These are phyloP conservation scores for Ceratobasidium sp. DNA, from an alignment of 1,284 basidiomycete species.

Conservation along the genomic window DNA sequence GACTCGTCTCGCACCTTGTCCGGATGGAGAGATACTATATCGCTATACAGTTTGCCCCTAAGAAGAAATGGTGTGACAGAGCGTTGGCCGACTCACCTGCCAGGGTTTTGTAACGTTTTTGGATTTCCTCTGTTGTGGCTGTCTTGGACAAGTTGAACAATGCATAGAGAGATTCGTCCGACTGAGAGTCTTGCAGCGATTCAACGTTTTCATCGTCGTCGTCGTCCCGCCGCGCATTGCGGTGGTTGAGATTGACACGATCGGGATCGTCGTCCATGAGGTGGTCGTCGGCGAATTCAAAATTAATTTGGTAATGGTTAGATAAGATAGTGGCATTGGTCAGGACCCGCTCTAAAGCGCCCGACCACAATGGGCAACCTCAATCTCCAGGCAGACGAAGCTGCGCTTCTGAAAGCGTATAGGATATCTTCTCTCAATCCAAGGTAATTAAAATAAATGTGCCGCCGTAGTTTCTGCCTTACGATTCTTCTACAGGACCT, in stretches of 20 bases:
- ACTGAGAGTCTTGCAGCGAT: not conserved
- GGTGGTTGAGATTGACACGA: slow-evolving; percentile 20
- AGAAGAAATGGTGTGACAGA: not conserved
- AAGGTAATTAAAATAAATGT: slow-evolving; percentile 56
- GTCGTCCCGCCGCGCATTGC: slow-evolving; percentile 14
- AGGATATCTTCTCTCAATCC: slow-evolving; percentile 72
- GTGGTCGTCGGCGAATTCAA: slow-evolving; percentile 9
- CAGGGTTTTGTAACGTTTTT: slow-evolving; percentile 72
- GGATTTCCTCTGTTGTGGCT: slow-evolving; percentile 71
- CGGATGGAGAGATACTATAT: slow-evolving; percentile 74
- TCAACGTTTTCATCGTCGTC: not conserved
- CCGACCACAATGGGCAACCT: slow-evolving; percentile 57
- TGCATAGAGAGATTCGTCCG: slow-evolving; percentile 47
- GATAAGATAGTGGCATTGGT: slow-evolving; percentile 10
- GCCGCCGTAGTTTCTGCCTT: not conserved
- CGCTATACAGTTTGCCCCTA: slow-evolving; percentile 10
- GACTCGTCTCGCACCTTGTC: slow-evolving; percentile 76
- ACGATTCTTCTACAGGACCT: slow-evolving; percentile 59
- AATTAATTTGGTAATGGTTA: slow-evolving; percentile 16
- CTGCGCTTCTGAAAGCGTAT: slow-evolving; percentile 74
- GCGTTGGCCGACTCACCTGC: slow-evolving; percentile 52
- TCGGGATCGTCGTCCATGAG: slow-evolving; percentile 17
- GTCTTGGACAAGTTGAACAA: slow-evolving; percentile 71
- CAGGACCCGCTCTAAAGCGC: not conserved
- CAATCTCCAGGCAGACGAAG: slow-evolving; percentile 75